Evolutionary conservation across 2,329 filamentous ascomycete species (phyloP), one percentile per base, ranked within the genome.

Genomic region (Aspergillus sojae): DNA sequence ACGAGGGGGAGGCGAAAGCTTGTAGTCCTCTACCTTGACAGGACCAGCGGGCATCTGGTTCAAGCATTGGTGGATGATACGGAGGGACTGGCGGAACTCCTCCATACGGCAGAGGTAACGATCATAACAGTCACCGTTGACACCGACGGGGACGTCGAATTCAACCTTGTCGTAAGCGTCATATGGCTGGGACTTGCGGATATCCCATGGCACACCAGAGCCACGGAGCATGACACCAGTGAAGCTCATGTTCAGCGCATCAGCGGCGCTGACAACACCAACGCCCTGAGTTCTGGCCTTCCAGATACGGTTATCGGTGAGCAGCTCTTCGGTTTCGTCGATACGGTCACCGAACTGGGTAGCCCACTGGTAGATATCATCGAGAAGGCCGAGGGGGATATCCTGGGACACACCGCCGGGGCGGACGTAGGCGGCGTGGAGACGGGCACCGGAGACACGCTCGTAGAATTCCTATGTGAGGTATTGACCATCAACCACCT

Each of bases 251-350:
- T 97, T 97, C 71, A 99, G 86, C n/a, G 95, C 96, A 70, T 99
- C 95, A 26, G 91, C 86, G 19, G 96, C 96, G 46, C 89, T 89
- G 56, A 99, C 92, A 68, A 97, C 93, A 79, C 95, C 95, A 54
- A 99, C 86, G 70, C 92, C 93, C 81, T 95, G 89, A 70, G 96
- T 91, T 79, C 95, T 89, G 74, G 93, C 91, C 73, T 96, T 94
- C 96, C 96, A 99, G 84, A 99, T 98, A 77, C 96, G 93, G 87
- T 99, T 99, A 80, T 99, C 95, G 48, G 95, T 99, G 72, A 99
- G 87, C 83, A 99, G 91, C 81, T 99, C 95, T 80, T 99, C 95
- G 61, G 95, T 98, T 81, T 99, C 95, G 78, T 99, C 95, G 74
- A 99, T 95, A 72, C 95, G 93, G 84, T 99, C 95, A 74, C 93